Conservation (phyloP, 176 grass and related monocot species). For the Zea luxurians region DNA sequence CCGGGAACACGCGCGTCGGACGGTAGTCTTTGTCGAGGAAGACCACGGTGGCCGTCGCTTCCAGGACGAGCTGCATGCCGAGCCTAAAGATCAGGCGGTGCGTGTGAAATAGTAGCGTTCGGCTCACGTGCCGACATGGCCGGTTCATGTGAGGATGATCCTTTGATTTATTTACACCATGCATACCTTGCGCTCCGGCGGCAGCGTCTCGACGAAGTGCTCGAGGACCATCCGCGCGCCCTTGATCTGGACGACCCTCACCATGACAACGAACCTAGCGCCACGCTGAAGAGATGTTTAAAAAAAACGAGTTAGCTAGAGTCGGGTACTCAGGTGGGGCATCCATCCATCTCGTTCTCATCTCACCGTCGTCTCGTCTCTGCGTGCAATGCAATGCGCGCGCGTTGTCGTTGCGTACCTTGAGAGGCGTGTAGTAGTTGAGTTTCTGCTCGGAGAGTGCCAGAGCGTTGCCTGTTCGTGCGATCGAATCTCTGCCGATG, state of each 20-base stretch:
- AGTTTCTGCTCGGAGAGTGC: constrained; percentile 53
- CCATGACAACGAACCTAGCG: constrained; percentile 52
- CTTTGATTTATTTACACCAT: too few relatives aligned
- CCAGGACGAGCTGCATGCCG: constrained; percentile 57
- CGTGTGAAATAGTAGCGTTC: too few relatives aligned
- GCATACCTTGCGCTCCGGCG: constrained; percentile 47
- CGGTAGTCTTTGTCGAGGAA: constrained; percentile 49
- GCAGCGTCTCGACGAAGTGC: constrained; percentile 61
- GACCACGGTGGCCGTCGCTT: constrained; percentile 49
- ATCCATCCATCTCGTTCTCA: too few relatives aligned
- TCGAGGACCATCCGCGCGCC: constrained; percentile 45
- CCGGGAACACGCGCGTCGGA: constrained; percentile 52
- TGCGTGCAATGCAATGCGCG: not conserved
- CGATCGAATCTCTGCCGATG: constrained; percentile 40
- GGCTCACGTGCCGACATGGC: too few relatives aligned
- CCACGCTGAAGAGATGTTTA: constrained; percentile 20
- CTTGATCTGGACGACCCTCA: constrained; percentile 43
- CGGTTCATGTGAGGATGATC: too few relatives aligned
- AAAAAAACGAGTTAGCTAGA: not conserved
- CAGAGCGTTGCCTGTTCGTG: constrained; percentile 47
- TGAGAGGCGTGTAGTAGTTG: constrained; percentile 56
- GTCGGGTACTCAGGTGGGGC: too few relatives aligned
- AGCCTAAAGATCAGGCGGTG: too few relatives aligned
- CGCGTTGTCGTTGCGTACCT: not conserved
- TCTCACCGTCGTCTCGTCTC: too few relatives aligned